phyloP scores from a whole-genome alignment of 129 eudicot genomes.

The Smallanthus sonchifolius region DNA sequence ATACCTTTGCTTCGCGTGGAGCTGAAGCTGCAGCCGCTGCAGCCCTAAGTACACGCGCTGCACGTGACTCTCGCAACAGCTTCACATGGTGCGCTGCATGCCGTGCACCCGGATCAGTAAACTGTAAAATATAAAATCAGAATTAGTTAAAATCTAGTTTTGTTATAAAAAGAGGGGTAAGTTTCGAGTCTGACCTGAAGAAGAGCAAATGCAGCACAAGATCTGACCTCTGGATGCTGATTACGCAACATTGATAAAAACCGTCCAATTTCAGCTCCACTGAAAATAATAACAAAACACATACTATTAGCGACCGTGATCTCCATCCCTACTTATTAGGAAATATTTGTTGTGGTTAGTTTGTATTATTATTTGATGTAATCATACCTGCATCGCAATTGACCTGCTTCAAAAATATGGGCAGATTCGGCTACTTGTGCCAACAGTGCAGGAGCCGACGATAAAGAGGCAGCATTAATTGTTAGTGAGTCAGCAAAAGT shows the following conservation, averaged over 20 bases:
- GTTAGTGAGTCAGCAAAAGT: slow-evolving; percentile 67
- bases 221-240: slow-evolving; percentile 62
- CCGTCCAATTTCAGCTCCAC: slow-evolving; percentile 87
- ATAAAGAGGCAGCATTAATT: slow-evolving; percentile 63
- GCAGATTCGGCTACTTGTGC: slow-evolving; percentile 72
- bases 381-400: slow-evolving; percentile 81
- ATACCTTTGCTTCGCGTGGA: slow-evolving; percentile 73
- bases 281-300: slow-evolving; percentile 23
- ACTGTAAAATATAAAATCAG: slow-evolving; percentile 37
- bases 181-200: slow-evolving; percentile 60
- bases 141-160: neutral
- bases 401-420: slow-evolving; percentile 85
- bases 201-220: slow-evolving; percentile 91
- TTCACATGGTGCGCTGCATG: slow-evolving; percentile 73
- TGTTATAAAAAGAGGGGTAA: neutral
- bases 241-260: slow-evolving; percentile 75
- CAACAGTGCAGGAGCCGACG: slow-evolving; percentile 65
- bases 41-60: slow-evolving; percentile 63
- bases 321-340: too few relatives aligned
- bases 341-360: too few relatives aligned
- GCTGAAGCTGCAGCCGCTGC: slow-evolving; percentile 83
- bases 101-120: slow-evolving; percentile 78
- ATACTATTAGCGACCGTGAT: too few relatives aligned
- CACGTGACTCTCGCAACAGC: slow-evolving; percentile 64
- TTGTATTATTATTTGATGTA: too few relatives aligned